Base-by-base conservation (phyloP, 169 alveolate species). In the Plasmodium coatneyi region DNA sequence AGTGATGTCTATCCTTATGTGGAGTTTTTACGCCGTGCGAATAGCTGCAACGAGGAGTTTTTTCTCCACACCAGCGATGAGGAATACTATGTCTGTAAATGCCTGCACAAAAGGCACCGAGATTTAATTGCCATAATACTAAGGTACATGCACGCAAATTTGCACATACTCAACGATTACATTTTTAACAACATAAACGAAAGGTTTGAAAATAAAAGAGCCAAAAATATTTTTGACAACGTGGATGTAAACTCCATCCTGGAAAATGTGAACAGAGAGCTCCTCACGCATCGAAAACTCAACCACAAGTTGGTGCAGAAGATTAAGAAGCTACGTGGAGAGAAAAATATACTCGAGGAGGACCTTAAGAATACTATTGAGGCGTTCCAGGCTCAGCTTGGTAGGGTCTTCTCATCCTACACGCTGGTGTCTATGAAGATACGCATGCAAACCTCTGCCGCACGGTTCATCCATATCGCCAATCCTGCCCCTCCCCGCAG, bases 101-200 rank as follows among this genome's bases (percentile, higher is more conserved):
- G 93, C 54, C 14, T 84, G 41, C 79, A 74, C 30, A 84, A 84
- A 52, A 84, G 86, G 54, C 93, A 84, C 60, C 74, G 93, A 12
- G 93, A 84, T 74, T 32, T 84, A 52, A 84, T 84, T 19, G 36
- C 86, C 6, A 84, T 84, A 16, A 74, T 84, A 25, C 46, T 84
- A 25, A 84, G 84, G 60, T 84, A 84, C 66, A 84, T 84, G 93
- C 93, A 84, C 34, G 93, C 93, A 5, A 84, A 84, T 25, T 32
- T 84, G 39, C 80, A 84, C 19, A 84, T 84, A 10, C 36, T 84
- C 3, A 84, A 84, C 28, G 93, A 84, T 1, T 84, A 84, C n/a
- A 84, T 84, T 52, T 84, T 84, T 54, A 84, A 84, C 41, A 84
- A 84, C 39, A 84, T 84, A 9, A 84, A 84, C 74, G 46, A 84